phyloP scores from a whole-genome alignment of 305 asterid species.

The Plantago coronopus region DNA sequence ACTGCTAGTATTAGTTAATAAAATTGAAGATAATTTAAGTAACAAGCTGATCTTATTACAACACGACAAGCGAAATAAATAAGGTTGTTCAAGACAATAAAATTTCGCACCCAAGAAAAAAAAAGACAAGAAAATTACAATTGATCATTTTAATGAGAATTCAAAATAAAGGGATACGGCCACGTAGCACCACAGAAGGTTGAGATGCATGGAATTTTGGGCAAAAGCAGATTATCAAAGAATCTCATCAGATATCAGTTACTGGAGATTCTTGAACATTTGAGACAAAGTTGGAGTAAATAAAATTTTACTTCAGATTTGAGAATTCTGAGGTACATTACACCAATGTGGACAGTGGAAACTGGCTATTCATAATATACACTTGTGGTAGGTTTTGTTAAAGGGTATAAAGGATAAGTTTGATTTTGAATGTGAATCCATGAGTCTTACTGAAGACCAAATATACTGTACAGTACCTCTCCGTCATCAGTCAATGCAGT shows the following conservation, averaged over 20 bases:
- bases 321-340: constrained; percentile 4
- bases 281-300: constrained; percentile 11
- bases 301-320: constrained; percentile 11
- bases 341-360: constrained; percentile 3
- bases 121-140: no score
- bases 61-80: no score
- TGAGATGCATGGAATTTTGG: no score
- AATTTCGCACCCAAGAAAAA: no score
- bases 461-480: constrained; percentile 46
- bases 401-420: constrained; percentile 3
- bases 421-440: constrained; percentile 6
- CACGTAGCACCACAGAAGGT: no score
- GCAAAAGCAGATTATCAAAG: not conserved
- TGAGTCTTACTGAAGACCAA: constrained; percentile 7
- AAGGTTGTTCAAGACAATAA: no score
- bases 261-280: constrained; percentile 6
- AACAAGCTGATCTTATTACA: no score
- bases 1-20: not conserved
- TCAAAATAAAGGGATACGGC: no score
- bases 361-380: not conserved
- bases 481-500: constrained; percentile 93
- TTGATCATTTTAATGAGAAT: no score
- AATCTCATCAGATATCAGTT: constrained; percentile 9
- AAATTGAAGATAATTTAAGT: no score
- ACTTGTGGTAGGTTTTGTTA: constrained; percentile 1